Base-by-base conservation (phyloP, 192 early-diverging fungal species). In the Rhizoclosmatium sp. region DNA sequence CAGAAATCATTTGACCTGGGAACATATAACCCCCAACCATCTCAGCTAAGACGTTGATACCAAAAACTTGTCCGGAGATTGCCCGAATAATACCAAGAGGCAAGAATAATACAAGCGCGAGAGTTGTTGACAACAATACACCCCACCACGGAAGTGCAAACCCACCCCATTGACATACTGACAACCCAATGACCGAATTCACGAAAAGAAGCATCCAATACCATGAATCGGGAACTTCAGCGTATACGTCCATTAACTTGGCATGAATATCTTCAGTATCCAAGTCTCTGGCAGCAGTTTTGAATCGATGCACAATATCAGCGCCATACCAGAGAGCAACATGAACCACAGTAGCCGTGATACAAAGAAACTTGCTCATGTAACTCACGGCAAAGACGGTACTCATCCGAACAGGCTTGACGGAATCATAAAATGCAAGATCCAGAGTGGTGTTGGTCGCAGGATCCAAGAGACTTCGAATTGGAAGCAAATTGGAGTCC, bases 21-120 rank as follows among this genome's bases (percentile, higher is more conserved):
- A 92, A 81, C 3, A 93, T 86, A 69, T 92, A 93, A 71, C 96
- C 96, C 61, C 91, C 92, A 69, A 96, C 88, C 71, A 95, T 92
- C 86, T 97, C 94, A 56, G 92, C 93, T 40, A 96, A 86, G 51
- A 97, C 91, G 84, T 97, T 96, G 42, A 95, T 84, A 44, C 92
- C 91, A 19, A 94, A 89, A 64, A 89, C 86, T 71, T 88, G 86
- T 78, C 95, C 95, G 21, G 94, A 91, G 21, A 96, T 88, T 4
- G 87, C 92, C 40, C 92, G 92, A 67, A 96, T 90, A 31, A 95
- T 92, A 46, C 81, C 81, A 51, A 78, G 4, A 41, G 76, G 76
- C 2, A 82, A 19, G 3, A 78, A 44, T 16, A 67, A 39, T 23
- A 69, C 71, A 9, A 73, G 16, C 4, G 70, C 62, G 31, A 78